Evolutionary conservation across 139 green algal genomes (phyloP).

Genomic region (Yamagishiella unicocca): DNA sequence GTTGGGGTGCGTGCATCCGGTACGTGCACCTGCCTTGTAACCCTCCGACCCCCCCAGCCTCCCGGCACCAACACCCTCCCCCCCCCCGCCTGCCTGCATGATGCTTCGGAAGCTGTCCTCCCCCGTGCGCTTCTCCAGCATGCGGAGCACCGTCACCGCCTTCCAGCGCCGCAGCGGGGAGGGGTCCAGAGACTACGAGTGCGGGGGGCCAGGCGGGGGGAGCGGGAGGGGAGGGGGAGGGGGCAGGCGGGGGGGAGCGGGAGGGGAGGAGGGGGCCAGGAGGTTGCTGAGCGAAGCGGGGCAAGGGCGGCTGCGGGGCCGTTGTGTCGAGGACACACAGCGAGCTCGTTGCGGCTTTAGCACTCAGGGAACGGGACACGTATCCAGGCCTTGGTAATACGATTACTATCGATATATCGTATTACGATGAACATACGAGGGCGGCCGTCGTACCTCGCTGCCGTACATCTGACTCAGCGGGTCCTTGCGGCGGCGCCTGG

Average conservation of each 20-base stretch:
- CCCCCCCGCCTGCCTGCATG: constrained; percentile 11
- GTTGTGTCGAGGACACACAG: too few relatives aligned
- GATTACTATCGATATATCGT: too few relatives aligned
- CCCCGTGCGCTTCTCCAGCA: constrained; percentile 50
- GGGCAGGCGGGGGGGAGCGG: not conserved
- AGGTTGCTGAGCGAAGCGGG: too few relatives aligned
- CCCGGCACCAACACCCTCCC: not conserved
- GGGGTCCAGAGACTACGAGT: constrained; percentile 45
- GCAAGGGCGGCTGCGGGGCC: too few relatives aligned
- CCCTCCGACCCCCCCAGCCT: too few relatives aligned
- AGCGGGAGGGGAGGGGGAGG: not conserved
- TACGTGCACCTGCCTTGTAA: too few relatives aligned
- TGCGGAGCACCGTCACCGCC: constrained; percentile 57
- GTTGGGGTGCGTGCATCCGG: too few relatives aligned
- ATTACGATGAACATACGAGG: too few relatives aligned
- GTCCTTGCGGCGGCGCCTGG: constrained; percentile 20
- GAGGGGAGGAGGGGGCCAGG: not conserved
- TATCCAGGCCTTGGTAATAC: too few relatives aligned
- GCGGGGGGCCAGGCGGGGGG: too few relatives aligned
- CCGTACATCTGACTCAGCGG: constrained; percentile 41
- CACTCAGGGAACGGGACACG: too few relatives aligned
- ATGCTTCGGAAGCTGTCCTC: constrained; percentile 43
- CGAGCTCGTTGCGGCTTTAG: too few relatives aligned
- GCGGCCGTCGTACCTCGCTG: constrained; percentile 32
- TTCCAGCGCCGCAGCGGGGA: constrained; percentile 57